phyloP scores from a whole-genome alignment of 768 basidiomycete species.

The Boletellus ananiceps region DNA sequence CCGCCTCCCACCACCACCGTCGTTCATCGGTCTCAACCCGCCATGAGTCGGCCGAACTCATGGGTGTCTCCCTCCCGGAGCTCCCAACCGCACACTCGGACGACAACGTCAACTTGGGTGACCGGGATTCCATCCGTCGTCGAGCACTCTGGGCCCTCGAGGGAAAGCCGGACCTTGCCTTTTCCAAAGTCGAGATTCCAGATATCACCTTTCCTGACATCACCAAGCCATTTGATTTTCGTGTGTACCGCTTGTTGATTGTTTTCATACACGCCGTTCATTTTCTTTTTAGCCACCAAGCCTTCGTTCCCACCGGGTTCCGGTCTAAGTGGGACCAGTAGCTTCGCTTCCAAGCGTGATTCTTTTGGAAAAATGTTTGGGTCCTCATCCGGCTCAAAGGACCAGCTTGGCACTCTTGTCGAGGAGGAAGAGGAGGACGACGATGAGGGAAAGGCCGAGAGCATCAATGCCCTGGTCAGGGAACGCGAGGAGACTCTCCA shows the following conservation, averaged over 20 bases:
- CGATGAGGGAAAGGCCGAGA: slow-evolving; percentile 53
- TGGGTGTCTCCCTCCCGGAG: slow-evolving; percentile 74
- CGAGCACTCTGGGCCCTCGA: slow-evolving; percentile 85
- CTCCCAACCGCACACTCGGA: slow-evolving; percentile 58
- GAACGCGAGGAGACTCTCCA: slow-evolving; percentile 20
- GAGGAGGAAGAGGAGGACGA: slow-evolving; percentile 91
- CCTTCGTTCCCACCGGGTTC: slow-evolving; percentile 52
- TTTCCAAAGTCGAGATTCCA: slow-evolving; percentile 79
- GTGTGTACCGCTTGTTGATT: slow-evolving; percentile 40
- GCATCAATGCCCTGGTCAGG: slow-evolving; percentile 28
- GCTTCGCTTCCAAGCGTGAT: slow-evolving; percentile 63
- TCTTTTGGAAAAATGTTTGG: slow-evolving; percentile 70
- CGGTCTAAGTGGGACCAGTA: slow-evolving; percentile 36
- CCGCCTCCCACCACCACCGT: slow-evolving; percentile 76
- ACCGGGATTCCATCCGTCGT: slow-evolving; percentile 75
- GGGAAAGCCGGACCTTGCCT: slow-evolving; percentile 69
- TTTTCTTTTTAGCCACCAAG: slow-evolving; percentile 46
- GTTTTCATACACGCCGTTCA: slow-evolving; percentile 1
- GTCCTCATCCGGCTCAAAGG: slow-evolving; percentile 60
- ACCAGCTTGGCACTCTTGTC: slow-evolving; percentile 71
- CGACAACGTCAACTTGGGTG: slow-evolving; percentile 63
- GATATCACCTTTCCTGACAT: slow-evolving; percentile 61
- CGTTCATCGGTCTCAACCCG: slow-evolving; percentile 87
- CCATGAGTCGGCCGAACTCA: slow-evolving; percentile 84
- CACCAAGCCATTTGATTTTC: slow-evolving; percentile 59